These are phyloP conservation scores for Neopestalotiopsis clavispora DNA, from an alignment of 2,329 filamentous ascomycete genomes.

Conservation along the genomic window DNA sequence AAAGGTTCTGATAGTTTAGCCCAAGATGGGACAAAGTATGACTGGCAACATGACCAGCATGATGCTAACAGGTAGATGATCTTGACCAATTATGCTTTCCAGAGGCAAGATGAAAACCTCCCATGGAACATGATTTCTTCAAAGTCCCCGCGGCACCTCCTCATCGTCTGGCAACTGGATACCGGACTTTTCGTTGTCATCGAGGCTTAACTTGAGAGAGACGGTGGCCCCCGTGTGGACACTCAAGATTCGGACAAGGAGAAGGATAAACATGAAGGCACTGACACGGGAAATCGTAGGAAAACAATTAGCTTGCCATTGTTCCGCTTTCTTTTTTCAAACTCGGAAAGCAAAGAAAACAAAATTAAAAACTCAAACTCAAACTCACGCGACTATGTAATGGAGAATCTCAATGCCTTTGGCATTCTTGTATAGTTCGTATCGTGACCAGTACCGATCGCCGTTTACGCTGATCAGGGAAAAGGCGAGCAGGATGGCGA, in stretches of 20 bases:
- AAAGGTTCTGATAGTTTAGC: no score
- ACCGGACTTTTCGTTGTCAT: background rate
- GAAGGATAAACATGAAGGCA: background rate
- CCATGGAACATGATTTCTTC: background rate
- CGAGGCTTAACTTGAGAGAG: background rate
- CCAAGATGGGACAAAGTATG: no score
- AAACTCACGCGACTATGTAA: background rate
- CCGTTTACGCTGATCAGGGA: background rate
- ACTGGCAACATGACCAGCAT: background rate
- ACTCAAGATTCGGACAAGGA: background rate
- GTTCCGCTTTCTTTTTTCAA: no score
- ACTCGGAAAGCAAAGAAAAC: background rate
- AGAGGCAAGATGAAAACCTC: background rate
- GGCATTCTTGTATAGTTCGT: no score
- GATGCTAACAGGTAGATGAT: background rate
- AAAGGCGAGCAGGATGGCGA: background rate
- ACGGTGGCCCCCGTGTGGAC: background rate
- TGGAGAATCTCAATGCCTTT: background rate
- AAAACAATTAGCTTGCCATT: background rate
- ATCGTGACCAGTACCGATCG: background rate
- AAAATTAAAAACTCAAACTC: background rate
- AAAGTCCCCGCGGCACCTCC: background rate
- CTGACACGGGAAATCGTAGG: background rate
- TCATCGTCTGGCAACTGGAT: background rate
- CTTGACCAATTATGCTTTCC: background rate